Evolutionary conservation across 768 basidiomycete genomes (phyloP).

Genomic region (Russula ochroleuca): DNA sequence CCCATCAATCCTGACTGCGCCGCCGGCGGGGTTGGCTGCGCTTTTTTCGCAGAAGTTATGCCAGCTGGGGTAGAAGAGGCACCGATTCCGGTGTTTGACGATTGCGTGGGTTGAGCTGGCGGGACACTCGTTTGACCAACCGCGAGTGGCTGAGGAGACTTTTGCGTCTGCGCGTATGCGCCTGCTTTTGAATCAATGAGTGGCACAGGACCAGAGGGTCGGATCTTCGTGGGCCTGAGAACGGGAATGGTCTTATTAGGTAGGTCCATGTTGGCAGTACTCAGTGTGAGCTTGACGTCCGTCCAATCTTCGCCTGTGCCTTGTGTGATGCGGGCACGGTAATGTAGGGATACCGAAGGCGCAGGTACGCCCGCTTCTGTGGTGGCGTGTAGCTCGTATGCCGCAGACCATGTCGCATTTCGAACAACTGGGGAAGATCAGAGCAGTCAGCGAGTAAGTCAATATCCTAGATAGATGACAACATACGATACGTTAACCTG

Average conservation of each 20-base stretch:
- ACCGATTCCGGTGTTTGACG: no score
- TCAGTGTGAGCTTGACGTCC: constrained; percentile 47
- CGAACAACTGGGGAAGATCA: constrained; percentile 42
- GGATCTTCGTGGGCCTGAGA: constrained; percentile 17
- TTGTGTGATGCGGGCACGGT: constrained; percentile 51
- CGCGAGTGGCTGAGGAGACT: no score
- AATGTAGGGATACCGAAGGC: constrained; percentile 46
- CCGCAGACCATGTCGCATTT: constrained; percentile 48
- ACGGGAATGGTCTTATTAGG: constrained; percentile 35
- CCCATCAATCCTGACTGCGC: no score
- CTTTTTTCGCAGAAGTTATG: neutral
- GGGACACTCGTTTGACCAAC: no score
- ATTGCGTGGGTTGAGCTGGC: no score
- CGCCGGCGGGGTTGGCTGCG: neutral
- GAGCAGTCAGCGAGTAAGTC: neutral
- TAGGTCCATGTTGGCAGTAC: constrained; percentile 45
- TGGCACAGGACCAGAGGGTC: constrained; percentile 1
- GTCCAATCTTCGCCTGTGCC: constrained; percentile 60
- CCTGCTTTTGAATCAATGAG: neutral
- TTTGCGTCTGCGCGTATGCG: no score
- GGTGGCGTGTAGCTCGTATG: constrained; percentile 55
- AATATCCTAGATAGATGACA: neutral
- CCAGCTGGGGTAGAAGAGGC: neutral
- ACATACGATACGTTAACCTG: constrained; percentile 51
- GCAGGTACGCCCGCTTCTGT: constrained; percentile 42